phyloP scores from a whole-genome alignment of 768 basidiomycete species.

The Boletus rufocinnamomeus region DNA sequence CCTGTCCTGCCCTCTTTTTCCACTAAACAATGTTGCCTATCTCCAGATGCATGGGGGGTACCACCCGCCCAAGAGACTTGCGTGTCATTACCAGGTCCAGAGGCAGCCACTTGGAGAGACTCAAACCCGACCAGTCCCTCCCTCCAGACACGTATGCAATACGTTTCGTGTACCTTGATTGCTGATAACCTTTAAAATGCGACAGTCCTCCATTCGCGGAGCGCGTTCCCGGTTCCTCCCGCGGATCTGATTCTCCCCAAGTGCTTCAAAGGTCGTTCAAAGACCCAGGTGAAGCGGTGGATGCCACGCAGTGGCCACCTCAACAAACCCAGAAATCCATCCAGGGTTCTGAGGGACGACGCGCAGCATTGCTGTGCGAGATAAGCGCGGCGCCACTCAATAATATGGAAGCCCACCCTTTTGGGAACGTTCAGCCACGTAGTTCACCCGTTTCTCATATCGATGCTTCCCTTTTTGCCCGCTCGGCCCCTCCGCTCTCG shows the following conservation, averaged over 20 bases:
- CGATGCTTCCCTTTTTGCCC: not conserved
- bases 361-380: not conserved
- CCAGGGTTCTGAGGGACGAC: not conserved
- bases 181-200: slow-evolving; percentile 34
- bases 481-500: not conserved
- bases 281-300: not conserved
- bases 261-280: not conserved
- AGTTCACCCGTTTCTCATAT: not conserved
- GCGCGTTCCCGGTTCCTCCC: slow-evolving; percentile 16
- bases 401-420: too few relatives aligned
- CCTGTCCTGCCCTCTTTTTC: not conserved
- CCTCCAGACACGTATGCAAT: slow-evolving; percentile 38
- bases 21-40: slow-evolving; percentile 16
- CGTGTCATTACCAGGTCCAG: slow-evolving; percentile 39
- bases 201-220: slow-evolving; percentile 32
- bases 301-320: not conserved
- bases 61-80: slow-evolving; percentile 41
- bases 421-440: not conserved
- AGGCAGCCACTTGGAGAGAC: slow-evolving; percentile 34
- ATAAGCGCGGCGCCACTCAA: not conserved
- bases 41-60: slow-evolving; percentile 41
- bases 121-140: slow-evolving; percentile 34
- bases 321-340: not conserved
- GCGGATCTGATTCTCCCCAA: not conserved
- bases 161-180: slow-evolving; percentile 31